These are phyloP conservation scores for Tricholoma sp. DNA, from an alignment of 768 basidiomycete species.

Conservation along the genomic window DNA sequence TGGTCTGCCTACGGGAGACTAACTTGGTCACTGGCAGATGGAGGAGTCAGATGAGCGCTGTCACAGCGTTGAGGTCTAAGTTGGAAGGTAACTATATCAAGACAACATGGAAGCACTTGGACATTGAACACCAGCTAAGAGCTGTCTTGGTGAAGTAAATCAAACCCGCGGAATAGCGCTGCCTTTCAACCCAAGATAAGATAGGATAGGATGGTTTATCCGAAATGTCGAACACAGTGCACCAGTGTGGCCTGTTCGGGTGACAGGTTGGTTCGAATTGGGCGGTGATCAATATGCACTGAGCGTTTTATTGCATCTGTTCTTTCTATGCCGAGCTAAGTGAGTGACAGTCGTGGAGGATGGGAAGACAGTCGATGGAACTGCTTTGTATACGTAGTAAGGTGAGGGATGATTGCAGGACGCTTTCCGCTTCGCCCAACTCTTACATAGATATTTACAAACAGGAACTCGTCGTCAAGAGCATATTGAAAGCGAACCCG, in stretches of 20 bases:
- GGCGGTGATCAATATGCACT: constrained; percentile 21
- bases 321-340: constrained; percentile 34
- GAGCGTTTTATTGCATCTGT: no score
- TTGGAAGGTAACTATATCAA: constrained; percentile 53
- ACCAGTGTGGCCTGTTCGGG: constrained; percentile 49
- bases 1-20: no score
- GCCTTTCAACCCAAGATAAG: constrained; percentile 36
- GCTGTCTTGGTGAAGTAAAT: constrained; percentile 47
- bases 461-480: neutral
- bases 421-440: neutral
- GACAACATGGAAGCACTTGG: constrained; percentile 48
- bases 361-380: no score
- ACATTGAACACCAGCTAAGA: constrained; percentile 44
- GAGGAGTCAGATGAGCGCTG: constrained; percentile 46
- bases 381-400: no score
- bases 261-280: constrained; percentile 49
- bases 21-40: no score
- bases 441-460: neutral
- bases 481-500: neutral
- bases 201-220: no score
- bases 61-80: constrained; percentile 37
- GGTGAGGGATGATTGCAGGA: no score
- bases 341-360: no score
- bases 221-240: constrained; percentile 62
- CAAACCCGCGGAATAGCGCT: constrained; percentile 43